Evolutionary conservation across 2,329 filamentous ascomycete genomes (phyloP).

Genomic region (Monosporascus sp.): DNA sequence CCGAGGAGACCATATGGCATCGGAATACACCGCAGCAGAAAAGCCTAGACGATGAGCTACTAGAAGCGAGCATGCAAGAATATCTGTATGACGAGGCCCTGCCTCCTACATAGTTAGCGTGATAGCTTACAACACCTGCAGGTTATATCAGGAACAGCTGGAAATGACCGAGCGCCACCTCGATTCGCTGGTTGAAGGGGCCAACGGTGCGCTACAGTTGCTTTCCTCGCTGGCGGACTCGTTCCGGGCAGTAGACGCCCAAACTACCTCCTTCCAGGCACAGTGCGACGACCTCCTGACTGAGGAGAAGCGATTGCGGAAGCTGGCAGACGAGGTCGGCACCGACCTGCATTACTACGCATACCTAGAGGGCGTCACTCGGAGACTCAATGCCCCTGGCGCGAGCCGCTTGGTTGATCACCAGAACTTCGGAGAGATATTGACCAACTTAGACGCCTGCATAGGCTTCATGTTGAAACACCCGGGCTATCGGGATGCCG

Average conservation of each 20-base stretch:
- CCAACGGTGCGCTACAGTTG: slow-evolving; percentile 68
- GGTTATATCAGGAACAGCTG: slow-evolving; percentile 76
- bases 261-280: slow-evolving; percentile 88
- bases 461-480: slow-evolving; percentile 88
- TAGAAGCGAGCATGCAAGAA: slow-evolving; percentile 78
- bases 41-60: slow-evolving; percentile 61
- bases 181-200: slow-evolving; percentile 70
- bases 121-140: slow-evolving; percentile 32
- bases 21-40: slow-evolving; percentile 35
- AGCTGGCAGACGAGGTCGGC: slow-evolving; percentile 76
- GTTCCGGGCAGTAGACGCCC: slow-evolving; percentile 80
- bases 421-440: slow-evolving; percentile 80
- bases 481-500: slow-evolving; percentile 78
- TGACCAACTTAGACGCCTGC: slow-evolving; percentile 82
- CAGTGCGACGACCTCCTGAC: slow-evolving; percentile 84
- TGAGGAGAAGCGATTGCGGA: slow-evolving; percentile 74
- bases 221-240: slow-evolving; percentile 77
- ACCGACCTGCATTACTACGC: slow-evolving; percentile 92
- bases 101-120: background rate
- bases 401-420: slow-evolving; percentile 81
- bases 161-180: slow-evolving; percentile 77
- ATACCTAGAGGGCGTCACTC: slow-evolving; percentile 85
- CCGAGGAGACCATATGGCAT: slow-evolving; percentile 15
- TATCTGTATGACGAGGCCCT: slow-evolving; percentile 58
- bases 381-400: slow-evolving; percentile 85